phyloP scores from a whole-genome alignment of 495 filamentous ascomycete species.

The Hapsidospora chrysogenum region DNA sequence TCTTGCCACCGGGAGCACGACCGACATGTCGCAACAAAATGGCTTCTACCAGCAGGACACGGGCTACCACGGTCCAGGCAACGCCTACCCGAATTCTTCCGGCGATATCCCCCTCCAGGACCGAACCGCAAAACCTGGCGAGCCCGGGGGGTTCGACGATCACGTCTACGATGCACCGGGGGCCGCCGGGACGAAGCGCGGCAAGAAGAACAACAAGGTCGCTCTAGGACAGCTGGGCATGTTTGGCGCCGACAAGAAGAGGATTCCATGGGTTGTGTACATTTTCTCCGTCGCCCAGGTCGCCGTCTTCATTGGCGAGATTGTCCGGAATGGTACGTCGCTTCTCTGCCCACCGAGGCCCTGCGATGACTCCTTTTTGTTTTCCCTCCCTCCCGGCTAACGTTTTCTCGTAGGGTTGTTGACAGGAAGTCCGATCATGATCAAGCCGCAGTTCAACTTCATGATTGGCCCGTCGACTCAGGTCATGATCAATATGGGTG shows the following conservation, averaged over 20 bases:
- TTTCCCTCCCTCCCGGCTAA: constrained; percentile 8
- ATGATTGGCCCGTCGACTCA: constrained; percentile 91
- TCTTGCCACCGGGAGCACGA: constrained; percentile 19
- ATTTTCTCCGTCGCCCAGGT: constrained; percentile 62
- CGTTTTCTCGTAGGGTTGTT: constrained; percentile 22
- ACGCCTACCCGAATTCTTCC: constrained; percentile 4
- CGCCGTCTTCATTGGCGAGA: constrained; percentile 76
- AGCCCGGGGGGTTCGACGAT: constrained; percentile 26
- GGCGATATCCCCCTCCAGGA: constrained; percentile 53
- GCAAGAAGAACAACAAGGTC: constrained; percentile 15
- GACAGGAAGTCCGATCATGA: constrained; percentile 68
- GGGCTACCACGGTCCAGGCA: constrained; percentile 34
- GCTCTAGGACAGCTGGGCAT: constrained; percentile 31
- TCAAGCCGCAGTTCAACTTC: constrained; percentile 73
- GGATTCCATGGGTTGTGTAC: constrained; percentile 73
- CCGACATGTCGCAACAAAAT: constrained; percentile 5
- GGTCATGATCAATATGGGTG: constrained; percentile 91
- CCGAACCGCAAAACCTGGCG: constrained; percentile 15
- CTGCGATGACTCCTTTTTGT: background rate
- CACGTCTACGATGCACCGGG: constrained; percentile 30
- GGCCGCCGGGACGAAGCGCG: constrained; percentile 5
- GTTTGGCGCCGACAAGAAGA: constrained; percentile 29
- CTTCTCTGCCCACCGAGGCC: background rate
- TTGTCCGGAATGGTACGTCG: constrained; percentile 67
- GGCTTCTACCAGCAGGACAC: constrained; percentile 27